phyloP scores from a whole-genome alignment of 192 early-diverging fungal species.

The Backusella tuberculispora region DNA sequence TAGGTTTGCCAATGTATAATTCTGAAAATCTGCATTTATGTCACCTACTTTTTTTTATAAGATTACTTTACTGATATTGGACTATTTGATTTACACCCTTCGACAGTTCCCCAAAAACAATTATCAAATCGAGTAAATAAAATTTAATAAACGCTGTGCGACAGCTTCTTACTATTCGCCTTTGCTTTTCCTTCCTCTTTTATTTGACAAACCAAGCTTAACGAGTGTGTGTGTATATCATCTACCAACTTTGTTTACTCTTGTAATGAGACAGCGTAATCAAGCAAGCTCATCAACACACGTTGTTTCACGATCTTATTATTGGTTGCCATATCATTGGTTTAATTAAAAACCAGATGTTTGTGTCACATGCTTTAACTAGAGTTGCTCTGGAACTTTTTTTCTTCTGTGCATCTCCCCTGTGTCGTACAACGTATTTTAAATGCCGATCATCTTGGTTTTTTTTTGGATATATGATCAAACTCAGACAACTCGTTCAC shows the following conservation, averaged over 20 bases:
- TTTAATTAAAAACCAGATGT: slow-evolving; percentile 3
- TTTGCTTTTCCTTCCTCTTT: not conserved
- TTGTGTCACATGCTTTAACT: not conserved
- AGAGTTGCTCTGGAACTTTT: slow-evolving; percentile 3
- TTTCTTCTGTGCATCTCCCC: not conserved
- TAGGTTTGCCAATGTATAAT: slow-evolving; percentile 1
- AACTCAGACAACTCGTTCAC: not conserved
- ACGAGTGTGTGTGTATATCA: no score
- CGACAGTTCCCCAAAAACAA: not conserved
- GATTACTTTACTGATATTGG: not conserved
- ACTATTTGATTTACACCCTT: not conserved
- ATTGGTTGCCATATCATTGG: slow-evolving; percentile 12
- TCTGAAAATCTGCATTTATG: not conserved
- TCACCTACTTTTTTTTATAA: not conserved
- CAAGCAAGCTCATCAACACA: not conserved
- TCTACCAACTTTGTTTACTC: not conserved
- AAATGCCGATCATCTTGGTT: not conserved
- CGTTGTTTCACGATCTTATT: slow-evolving; percentile 5
- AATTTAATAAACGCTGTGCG: slow-evolving; percentile 1
- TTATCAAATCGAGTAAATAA: not conserved
- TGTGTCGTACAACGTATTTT: not conserved
- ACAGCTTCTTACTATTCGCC: not conserved
- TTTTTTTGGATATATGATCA: not conserved
- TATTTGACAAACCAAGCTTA: not conserved
- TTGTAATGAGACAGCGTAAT: not conserved